Base-by-base conservation (phyloP, 2,329 filamentous ascomycete genomes). In the Fusarium sp. region DNA sequence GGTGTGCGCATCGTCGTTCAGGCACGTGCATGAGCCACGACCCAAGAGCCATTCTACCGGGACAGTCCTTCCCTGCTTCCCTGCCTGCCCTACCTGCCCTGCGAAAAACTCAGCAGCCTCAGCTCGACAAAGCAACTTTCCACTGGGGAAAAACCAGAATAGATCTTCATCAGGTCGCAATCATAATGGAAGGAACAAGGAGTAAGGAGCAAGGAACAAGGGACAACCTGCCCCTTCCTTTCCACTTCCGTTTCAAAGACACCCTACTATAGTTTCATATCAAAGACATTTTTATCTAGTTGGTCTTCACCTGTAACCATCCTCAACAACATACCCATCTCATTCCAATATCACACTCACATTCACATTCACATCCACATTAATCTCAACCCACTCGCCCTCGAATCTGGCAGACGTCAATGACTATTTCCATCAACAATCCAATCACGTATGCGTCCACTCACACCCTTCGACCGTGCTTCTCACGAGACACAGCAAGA, bases 401-500 rank as follows among this genome's bases (percentile, higher is more conserved):
- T n/a, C 55, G 24, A 51, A 60, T 51, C 32, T 33, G 43, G 44
- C 49, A 60, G 39, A 47, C 45, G 22, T 48, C 37, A 52, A 39
- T 39, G 33, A 49, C 26, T 30, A 28, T 35, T 28, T 40, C 49
- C 52, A 19, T 32, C 59, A 47, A 47, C 22, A 52, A 49, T 52
- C 62, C 53, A 60, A 63, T 63, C 51, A 53, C 33, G 39, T 46
- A 63, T 39, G 11, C 49, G 32, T 43, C 65, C 65, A 62, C 65
- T 66, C 65, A 68, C 65, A 51, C 65, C 41, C 56, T 56, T 28
- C 26, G 37, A 48, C 44, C 46, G 44, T 44, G 39, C 65, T 69
- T 66, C 65, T 66, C 65, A 68, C 61, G 61, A 66, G 65, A 68
- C 65, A 28, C 50, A 47, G 65, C 55, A 62, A 49, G 65, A 68